These are phyloP conservation scores for Phylloporus gajari DNA, from an alignment of 1,284 basidiomycete species.

Conservation along the genomic window DNA sequence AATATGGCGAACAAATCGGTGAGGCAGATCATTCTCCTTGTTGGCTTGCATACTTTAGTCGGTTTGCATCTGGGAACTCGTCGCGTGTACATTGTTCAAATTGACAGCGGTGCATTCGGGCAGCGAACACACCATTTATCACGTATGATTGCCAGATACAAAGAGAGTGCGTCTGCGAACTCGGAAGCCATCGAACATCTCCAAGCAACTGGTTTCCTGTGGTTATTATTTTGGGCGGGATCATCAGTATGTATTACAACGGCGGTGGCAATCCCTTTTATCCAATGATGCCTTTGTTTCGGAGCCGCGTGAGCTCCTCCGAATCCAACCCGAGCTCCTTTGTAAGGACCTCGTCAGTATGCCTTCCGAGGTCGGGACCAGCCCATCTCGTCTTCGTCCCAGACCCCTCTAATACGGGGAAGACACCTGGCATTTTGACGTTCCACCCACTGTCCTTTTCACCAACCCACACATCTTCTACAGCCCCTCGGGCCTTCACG, in stretches of 20 bases:
- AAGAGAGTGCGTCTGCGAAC: too few relatives aligned
- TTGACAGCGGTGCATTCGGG: too few relatives aligned
- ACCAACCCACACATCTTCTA: slow-evolving; percentile 68
- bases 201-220: slow-evolving; percentile 63
- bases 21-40: too few relatives aligned
- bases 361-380: slow-evolving; percentile 70
- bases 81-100: too few relatives aligned
- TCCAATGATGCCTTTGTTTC: slow-evolving; percentile 59
- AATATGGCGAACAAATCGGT: too few relatives aligned
- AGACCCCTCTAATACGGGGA: slow-evolving; percentile 68
- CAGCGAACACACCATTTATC: too few relatives aligned
- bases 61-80: too few relatives aligned
- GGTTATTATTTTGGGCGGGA: slow-evolving; percentile 43
- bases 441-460: slow-evolving; percentile 58
- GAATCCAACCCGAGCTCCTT: slow-evolving; percentile 59
- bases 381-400: slow-evolving; percentile 70
- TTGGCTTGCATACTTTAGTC: too few relatives aligned
- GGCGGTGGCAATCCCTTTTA: slow-evolving; percentile 8
- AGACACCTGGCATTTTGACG: slow-evolving; percentile 72
- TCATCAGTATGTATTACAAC: background rate
- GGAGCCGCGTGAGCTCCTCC: slow-evolving; percentile 56
- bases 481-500: slow-evolving; percentile 61
- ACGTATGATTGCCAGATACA: too few relatives aligned
- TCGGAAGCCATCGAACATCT: too few relatives aligned
- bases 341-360: slow-evolving; percentile 68